phyloP scores from a whole-genome alignment of 768 basidiomycete genomes.

The Cystobasidium ongulense region DNA sequence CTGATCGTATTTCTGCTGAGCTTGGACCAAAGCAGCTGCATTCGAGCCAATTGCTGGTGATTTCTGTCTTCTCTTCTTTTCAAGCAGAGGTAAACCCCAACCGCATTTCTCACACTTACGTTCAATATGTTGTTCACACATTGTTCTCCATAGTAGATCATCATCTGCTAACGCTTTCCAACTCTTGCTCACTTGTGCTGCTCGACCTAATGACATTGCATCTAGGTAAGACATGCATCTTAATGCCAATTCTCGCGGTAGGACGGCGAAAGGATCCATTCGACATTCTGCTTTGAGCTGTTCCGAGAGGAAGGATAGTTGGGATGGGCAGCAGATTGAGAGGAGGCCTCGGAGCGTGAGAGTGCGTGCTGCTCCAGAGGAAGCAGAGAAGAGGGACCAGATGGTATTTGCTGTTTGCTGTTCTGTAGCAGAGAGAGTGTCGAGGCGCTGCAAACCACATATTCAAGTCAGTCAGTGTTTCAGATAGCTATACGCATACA shows the following conservation, averaged over 20 bases:
- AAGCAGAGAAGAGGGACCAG: constrained; percentile 95
- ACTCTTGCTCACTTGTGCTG: constrained; percentile 67
- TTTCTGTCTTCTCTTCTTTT: constrained; percentile 57
- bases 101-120: constrained; percentile 94
- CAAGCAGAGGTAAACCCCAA: constrained; percentile 88
- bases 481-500: neutral
- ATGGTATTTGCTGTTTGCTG: constrained; percentile 79
- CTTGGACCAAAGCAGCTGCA: neutral
- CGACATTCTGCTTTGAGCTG: constrained; percentile 85
- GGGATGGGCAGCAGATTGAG: constrained; percentile 98
- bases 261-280: constrained; percentile 82
- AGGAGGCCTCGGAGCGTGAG: constrained; percentile 93
- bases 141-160: constrained; percentile 85
- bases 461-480: neutral
- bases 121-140: constrained; percentile 97
- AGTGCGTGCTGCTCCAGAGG: constrained; percentile 77
- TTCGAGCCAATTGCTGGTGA: constrained; percentile 13
- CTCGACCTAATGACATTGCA: constrained; percentile 69
- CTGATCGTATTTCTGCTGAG: constrained; percentile 10
- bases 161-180: constrained; percentile 91
- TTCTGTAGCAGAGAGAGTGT: constrained; percentile 67
- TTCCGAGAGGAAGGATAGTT: constrained; percentile 89
- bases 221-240: constrained; percentile 78
- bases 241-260: constrained; percentile 85
- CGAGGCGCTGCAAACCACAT: constrained; percentile 60